Percentiles rank a stretch among this genome's conserved stretches.
These are phyloP conservation scores for Juglanconis oblonga DNA, from an alignment of 2,329 filamentous ascomycete species.

Conservation along the genomic window DNA sequence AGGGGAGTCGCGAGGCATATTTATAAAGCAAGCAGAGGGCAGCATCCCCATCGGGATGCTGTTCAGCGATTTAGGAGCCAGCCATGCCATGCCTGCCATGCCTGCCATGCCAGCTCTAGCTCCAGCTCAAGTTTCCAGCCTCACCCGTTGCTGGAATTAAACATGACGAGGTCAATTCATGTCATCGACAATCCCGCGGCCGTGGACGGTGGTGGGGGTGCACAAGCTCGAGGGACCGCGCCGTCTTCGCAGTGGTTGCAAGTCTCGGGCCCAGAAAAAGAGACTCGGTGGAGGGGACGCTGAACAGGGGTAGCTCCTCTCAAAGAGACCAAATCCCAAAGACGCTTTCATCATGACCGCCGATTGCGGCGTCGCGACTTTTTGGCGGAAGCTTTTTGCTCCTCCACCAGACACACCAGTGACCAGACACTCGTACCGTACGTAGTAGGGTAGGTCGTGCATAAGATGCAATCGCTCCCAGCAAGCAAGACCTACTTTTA, in stretches of 20 bases:
- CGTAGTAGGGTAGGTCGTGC: no score
- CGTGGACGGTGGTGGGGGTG: not conserved
- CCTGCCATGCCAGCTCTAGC: not conserved
- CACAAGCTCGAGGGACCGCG: not conserved
- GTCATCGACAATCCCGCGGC: not conserved
- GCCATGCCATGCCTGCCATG: no score
- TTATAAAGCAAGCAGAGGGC: conserved; percentile 1
- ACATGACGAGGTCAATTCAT: not conserved
- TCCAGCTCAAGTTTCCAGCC: not conserved
- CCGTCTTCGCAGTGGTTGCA: not conserved
- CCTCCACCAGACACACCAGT: no score
- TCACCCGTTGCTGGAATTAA: not conserved
- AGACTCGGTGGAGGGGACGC: not conserved
- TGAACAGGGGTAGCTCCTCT: not conserved
- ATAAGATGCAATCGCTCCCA: no score
- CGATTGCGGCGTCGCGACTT: not conserved
- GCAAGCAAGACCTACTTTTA: no score
- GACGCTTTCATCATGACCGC: not conserved
- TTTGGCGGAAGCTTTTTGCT: no score
- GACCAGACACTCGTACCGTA: no score
- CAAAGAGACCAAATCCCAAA: not conserved
- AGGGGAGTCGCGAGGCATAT: conserved; percentile 2
- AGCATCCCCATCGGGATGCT: not conserved
- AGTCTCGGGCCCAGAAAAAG: not conserved
- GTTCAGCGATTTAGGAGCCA: not conserved